Base-by-base conservation (phyloP, 306 rosid species). In the Prinsepia uniflora region DNA sequence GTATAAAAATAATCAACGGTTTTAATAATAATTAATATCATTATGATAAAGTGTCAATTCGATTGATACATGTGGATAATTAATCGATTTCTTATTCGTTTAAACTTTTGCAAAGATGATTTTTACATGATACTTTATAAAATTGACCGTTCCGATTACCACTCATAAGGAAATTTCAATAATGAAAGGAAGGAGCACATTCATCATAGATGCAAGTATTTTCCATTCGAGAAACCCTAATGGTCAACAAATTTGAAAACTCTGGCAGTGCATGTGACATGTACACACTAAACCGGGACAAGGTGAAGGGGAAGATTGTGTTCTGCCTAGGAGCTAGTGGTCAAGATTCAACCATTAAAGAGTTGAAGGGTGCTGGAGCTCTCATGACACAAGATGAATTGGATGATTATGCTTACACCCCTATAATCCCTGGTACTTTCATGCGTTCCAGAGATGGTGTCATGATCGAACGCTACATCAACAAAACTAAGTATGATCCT, bases 241-340 rank as follows among this genome's bases (percentile, higher is more conserved):
- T 30, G 18, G 59, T 58, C 12, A 9, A 45, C 39, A 47, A 7
- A 59, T 70, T 10, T 40, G 67, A 8, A 73, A 46, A 47, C 56
- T 50, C 60, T 73, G 73, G 61, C 79, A 88, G 98, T 79, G 81
- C 84, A 55, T 93, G 97, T 80, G 94, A 93, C 42, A 57, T 54
- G 45, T 86, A 84, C 72, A 84, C 88, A 11, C 65, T 93, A 15
- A 65, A 50, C 74, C 10, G 73, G 80, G 63, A 81, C 65, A 82
- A 78, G 67, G 97, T 93, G 84, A 72, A 52, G 79, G 97, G 96
- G 2, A 93, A 40, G 71, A 85, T 90, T 56, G 90, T 90, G 81
- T 85, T 78, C 68, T 93, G 98, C 76, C 9, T 20, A 47, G 92
- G 84, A 6, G 72, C 71, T 6, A 2, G 66, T 11, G 19, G 39